phyloP scores from a whole-genome alignment of 768 basidiomycete genomes.

The Pleurotus pulmonarius region DNA sequence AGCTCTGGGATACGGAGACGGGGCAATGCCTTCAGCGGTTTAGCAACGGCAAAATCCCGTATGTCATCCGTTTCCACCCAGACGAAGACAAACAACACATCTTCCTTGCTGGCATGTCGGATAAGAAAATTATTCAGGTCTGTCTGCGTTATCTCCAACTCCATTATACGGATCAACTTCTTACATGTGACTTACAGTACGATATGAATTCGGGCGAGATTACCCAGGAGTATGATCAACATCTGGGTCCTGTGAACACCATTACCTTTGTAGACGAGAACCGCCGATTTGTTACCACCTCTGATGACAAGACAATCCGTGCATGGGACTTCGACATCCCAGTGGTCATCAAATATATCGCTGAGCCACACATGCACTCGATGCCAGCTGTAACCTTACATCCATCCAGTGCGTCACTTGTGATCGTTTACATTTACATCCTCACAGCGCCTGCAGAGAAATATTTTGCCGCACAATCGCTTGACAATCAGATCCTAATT shows the following conservation, averaged over 20 bases:
- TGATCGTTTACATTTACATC: slow-evolving; percentile 8
- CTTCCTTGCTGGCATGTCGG: slow-evolving; percentile 97
- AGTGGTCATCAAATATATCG: slow-evolving; percentile 99
- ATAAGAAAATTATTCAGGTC: slow-evolving; percentile 99
- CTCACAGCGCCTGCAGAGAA: slow-evolving; percentile 51
- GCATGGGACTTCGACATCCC: slow-evolving; percentile 99
- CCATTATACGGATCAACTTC: not conserved
- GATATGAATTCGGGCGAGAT: slow-evolving; percentile 95
- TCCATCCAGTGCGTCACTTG: slow-evolving; percentile 76
- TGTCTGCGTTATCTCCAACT: slow-evolving; percentile 35
- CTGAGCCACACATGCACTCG: slow-evolving; percentile 98
- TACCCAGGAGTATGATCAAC: slow-evolving; percentile 97
- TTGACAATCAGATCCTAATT: slow-evolving; percentile 97
- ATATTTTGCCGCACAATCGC: slow-evolving; percentile 95
- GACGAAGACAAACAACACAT: slow-evolving; percentile 95
- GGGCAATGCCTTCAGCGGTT: slow-evolving; percentile 97
- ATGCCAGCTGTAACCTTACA: slow-evolving; percentile 98
- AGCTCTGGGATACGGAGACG: slow-evolving; percentile 99
- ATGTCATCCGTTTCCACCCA: slow-evolving; percentile 93
- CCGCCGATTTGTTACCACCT: slow-evolving; percentile 94
- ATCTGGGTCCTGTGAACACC: slow-evolving; percentile 96
- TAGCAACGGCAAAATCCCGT: slow-evolving; percentile 96
- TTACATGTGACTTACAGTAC: slow-evolving; percentile 52
- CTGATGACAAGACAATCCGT: slow-evolving; percentile 98
- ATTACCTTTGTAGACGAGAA: slow-evolving; percentile 99